Conservation (phyloP, 768 basidiomycete genomes). For the Tulasnella sp. region DNA sequence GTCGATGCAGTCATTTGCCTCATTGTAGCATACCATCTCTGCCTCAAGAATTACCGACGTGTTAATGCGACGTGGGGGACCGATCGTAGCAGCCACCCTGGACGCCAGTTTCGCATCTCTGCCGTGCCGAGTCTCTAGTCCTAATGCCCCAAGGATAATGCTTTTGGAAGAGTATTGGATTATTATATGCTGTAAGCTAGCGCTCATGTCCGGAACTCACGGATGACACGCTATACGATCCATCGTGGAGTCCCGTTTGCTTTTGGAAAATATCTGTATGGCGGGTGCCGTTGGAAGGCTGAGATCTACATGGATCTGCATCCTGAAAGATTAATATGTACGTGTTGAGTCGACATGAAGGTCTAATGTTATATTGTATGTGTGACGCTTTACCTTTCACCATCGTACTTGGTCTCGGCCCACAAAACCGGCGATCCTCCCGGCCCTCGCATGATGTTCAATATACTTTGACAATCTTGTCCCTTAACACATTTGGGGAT, state of each 20-base stretch:
- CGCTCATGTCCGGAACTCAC: constrained; percentile 22
- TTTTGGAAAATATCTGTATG: constrained; percentile 84
- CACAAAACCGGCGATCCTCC: constrained; percentile 41
- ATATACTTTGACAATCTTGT: constrained; percentile 44
- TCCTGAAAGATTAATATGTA: constrained; percentile 28
- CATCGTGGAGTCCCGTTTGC: constrained; percentile 66
- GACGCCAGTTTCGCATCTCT: neutral
- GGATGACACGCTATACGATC: constrained; percentile 61
- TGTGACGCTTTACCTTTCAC: constrained; percentile 61
- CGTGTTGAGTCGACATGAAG: neutral
- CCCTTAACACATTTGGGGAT: constrained; percentile 82
- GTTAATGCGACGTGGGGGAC: neutral
- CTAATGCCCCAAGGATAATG: constrained; percentile 52
- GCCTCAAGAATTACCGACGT: constrained; percentile 52
- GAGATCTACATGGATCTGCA: constrained; percentile 76
- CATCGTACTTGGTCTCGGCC: constrained; percentile 92
- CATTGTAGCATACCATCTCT: constrained; percentile 81
- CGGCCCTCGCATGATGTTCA: constrained; percentile 33
- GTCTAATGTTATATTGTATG: constrained; percentile 2
- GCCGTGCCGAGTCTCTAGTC: constrained; percentile 26
- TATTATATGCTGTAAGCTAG: neutral
- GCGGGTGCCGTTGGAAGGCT: constrained; percentile 27
- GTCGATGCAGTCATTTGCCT: constrained; percentile 45
- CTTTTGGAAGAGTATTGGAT: constrained; percentile 25
- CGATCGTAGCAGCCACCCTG: constrained; percentile 2